A percentile compares a stretch with the other conserved stretches of the same genome.
phyloP scores from a whole-genome alignment of 768 basidiomycete genomes.

The Phaeotremella fagi region DNA sequence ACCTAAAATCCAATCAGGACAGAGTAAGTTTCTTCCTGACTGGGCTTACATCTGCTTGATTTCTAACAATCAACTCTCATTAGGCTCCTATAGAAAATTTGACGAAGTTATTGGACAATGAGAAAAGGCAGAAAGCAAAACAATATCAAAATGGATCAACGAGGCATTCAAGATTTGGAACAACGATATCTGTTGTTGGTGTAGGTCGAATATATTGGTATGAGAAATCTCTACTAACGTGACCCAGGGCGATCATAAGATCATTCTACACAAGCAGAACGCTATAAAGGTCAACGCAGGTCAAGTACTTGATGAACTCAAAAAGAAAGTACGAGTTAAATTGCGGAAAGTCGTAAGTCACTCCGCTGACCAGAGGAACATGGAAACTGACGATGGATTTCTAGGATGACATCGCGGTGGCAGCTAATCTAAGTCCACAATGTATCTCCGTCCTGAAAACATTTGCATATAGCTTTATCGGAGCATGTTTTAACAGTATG shows the following conservation, averaged over 20 bases:
- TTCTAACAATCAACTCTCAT: background rate
- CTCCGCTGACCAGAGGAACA: background rate
- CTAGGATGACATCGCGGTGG: constrained; percentile 35
- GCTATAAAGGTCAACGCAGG: constrained; percentile 58
- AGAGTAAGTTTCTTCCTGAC: constrained; percentile 26
- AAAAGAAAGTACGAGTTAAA: constrained; percentile 34
- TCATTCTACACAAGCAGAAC: constrained; percentile 77
- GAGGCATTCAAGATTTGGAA: constrained; percentile 93
- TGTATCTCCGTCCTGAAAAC: constrained; percentile 56
- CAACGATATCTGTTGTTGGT: constrained; percentile 76
- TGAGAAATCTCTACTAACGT: background rate
- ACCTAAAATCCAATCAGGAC: constrained; percentile 48
- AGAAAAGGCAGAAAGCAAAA: constrained; percentile 62
- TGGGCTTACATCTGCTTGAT: background rate
- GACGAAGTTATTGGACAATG: constrained; percentile 68
- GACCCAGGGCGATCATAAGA: constrained; percentile 47
- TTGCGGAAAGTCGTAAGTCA: constrained; percentile 25
- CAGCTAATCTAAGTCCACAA: constrained; percentile 41
- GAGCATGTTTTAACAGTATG: constrained; percentile 68
- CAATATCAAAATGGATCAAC: constrained; percentile 60
- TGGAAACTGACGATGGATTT: background rate
- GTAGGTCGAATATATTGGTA: constrained; percentile 23
- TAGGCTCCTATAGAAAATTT: constrained; percentile 62
- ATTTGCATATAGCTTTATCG: constrained; percentile 68
- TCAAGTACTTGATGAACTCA: constrained; percentile 41